phyloP scores from a whole-genome alignment of 495 filamentous ascomycete species.

The Parathielavia appendiculata region DNA sequence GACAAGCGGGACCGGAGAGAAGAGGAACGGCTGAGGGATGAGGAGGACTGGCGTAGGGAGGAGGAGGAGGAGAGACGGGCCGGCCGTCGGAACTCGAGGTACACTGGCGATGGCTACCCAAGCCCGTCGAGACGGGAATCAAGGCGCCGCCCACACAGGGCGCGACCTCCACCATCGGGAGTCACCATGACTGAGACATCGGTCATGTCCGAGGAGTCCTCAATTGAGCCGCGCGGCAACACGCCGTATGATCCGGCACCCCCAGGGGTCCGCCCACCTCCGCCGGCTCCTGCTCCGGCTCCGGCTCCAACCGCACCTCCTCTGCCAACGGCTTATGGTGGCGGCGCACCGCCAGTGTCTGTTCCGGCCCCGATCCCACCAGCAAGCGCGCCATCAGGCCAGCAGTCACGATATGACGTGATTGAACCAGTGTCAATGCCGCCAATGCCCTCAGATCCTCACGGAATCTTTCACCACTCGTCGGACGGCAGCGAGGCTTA shows the following conservation, averaged over 20 bases:
- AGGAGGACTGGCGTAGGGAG: conserved; percentile 58
- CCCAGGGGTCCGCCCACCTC: conserved; percentile 15
- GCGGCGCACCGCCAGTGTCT: conserved; percentile 40
- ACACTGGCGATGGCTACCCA: conserved; percentile 58
- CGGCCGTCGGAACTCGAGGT: conserved; percentile 39
- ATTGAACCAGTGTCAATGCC: conserved; percentile 43
- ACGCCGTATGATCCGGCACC: conserved; percentile 30
- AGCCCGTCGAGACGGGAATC: conserved; percentile 51
- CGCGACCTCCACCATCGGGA: conserved; percentile 34
- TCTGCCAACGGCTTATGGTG: conserved; percentile 17
- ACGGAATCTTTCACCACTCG: conserved; percentile 49
- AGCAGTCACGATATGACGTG: conserved; percentile 32
- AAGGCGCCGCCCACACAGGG: conserved; percentile 29
- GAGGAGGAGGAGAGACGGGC: conserved; percentile 45
- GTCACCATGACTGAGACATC: conserved; percentile 30
- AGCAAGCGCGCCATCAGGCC: conserved; percentile 24
- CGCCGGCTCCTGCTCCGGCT: not conserved
- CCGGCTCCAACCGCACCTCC: conserved; percentile 16
- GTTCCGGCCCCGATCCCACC: conserved; percentile 24
- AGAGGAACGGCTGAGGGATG: conserved; percentile 57
- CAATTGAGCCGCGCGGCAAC: conserved; percentile 32
- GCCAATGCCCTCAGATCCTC: conserved; percentile 48
- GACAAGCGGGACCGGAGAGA: conserved; percentile 58
- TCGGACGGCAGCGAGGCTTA: conserved; percentile 54
- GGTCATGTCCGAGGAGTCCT: conserved; percentile 37